phyloP scores from a whole-genome alignment of 345 rosid species.

The Rhizophora apiculata region DNA sequence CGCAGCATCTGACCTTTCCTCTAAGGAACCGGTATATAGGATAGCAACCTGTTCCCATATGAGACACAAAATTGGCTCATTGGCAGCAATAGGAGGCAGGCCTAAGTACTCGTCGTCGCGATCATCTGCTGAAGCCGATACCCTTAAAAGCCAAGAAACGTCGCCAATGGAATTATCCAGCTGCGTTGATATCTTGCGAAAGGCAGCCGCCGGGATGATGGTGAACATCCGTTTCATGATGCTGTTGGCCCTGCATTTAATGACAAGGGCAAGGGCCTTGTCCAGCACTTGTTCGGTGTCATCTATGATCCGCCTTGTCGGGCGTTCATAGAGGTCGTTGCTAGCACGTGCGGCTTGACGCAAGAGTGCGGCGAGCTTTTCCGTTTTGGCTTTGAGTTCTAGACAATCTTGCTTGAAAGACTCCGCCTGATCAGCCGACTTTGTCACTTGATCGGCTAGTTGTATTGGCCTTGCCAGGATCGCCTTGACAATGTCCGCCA shows the following conservation, averaged over 20 bases:
- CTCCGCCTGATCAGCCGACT: conserved; percentile 59
- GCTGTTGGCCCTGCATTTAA: conserved; percentile 67
- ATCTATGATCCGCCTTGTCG: conserved; percentile 69
- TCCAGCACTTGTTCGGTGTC: conserved; percentile 74
- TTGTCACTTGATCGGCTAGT: conserved; percentile 66
- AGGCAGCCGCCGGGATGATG: conserved; percentile 76
- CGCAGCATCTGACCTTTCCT: conserved; percentile 66
- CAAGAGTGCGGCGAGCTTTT: conserved; percentile 60
- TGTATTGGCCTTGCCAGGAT: conserved; percentile 67
- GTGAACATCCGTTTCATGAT: conserved; percentile 70
- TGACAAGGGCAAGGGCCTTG: conserved; percentile 53
- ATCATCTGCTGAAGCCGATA: conserved; percentile 52
- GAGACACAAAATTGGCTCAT: conserved; percentile 79
- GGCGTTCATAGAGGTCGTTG: conserved; percentile 69
- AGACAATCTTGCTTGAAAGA: conserved; percentile 71
- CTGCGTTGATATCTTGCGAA: conserved; percentile 56
- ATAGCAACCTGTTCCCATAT: conserved; percentile 87
- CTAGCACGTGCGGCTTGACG: conserved; percentile 81
- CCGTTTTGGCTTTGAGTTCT: conserved; percentile 66
- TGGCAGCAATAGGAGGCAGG: conserved; percentile 79
- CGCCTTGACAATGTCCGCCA: conserved; percentile 75
- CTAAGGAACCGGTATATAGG: conserved; percentile 56
- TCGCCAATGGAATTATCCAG: conserved; percentile 79
- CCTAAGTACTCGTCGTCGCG: conserved; percentile 68
- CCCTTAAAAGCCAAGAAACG: conserved; percentile 73